These are phyloP conservation scores for Panaeolus cyanescens DNA, from an alignment of 768 basidiomycete genomes.

Conservation along the genomic window DNA sequence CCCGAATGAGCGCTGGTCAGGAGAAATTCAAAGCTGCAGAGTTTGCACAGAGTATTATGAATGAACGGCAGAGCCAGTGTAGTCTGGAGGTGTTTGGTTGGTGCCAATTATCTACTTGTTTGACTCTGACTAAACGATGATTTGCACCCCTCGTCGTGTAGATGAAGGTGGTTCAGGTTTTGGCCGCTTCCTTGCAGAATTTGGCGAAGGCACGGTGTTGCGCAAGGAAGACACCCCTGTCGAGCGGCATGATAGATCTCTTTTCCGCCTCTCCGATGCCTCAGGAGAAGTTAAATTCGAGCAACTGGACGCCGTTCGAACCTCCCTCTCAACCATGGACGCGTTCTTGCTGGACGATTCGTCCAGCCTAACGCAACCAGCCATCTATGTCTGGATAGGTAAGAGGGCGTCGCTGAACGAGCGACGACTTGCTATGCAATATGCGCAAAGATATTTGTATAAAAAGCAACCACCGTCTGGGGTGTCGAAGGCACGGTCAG, in stretches of 20 bases:
- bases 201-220: slow-evolving; percentile 36
- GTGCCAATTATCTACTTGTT: slow-evolving; percentile 12
- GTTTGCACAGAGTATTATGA: slow-evolving; percentile 50
- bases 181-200: slow-evolving; percentile 47
- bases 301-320: slow-evolving; percentile 28
- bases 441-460: slow-evolving; percentile 57
- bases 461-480: slow-evolving; percentile 28
- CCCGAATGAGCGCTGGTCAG: slow-evolving; percentile 52
- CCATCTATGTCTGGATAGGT: slow-evolving; percentile 64
- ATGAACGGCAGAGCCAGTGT: slow-evolving; percentile 40
- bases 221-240: slow-evolving; percentile 10
- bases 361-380: slow-evolving; percentile 32
- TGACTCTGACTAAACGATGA: background rate
- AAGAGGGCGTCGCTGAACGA: slow-evolving; percentile 46
- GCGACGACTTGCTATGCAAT: slow-evolving; percentile 51
- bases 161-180: slow-evolving; percentile 55
- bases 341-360: slow-evolving; percentile 55
- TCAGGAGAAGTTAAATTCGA: slow-evolving; percentile 41
- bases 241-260: slow-evolving; percentile 15
- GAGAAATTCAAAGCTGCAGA: slow-evolving; percentile 65
- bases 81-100: slow-evolving; percentile 52
- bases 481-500: slow-evolving; percentile 17
- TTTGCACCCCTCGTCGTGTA: slow-evolving; percentile 18
- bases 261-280: slow-evolving; percentile 49
- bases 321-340: slow-evolving; percentile 46